Evolutionary conservation across 2,329 filamentous ascomycete species (phyloP).

Genomic region (Cordyceps fumosorosea): DNA sequence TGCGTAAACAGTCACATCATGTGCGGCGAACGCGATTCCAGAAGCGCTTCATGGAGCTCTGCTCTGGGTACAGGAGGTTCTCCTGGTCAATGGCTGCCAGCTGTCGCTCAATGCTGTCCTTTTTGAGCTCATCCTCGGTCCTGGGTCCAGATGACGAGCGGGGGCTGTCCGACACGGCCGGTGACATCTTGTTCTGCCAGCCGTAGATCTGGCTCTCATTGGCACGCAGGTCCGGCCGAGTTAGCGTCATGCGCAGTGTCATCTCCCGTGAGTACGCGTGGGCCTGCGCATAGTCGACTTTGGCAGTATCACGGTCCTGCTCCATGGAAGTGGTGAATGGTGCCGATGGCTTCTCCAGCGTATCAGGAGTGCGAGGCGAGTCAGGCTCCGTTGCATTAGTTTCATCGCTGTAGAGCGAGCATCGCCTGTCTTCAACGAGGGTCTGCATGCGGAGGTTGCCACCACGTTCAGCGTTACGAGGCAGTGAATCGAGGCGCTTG

Average conservation of each 20-base stretch:
- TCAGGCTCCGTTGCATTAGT: conserved; percentile 51
- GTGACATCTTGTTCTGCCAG: conserved; percentile 44
- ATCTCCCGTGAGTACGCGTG: conserved; percentile 67
- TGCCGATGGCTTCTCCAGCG: conserved; percentile 33
- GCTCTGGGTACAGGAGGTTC: conserved; percentile 33
- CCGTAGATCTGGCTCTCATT: conserved; percentile 67
- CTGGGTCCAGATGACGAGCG: conserved; percentile 24
- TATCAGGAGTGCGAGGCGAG: conserved; percentile 51
- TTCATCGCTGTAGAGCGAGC: conserved; percentile 50
- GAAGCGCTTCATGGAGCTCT: conserved; percentile 53
- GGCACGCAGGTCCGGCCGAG: conserved; percentile 76
- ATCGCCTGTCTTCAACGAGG: conserved; percentile 52
- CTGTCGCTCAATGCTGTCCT: conserved; percentile 48
- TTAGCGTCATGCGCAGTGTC: conserved; percentile 94
- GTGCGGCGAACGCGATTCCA: conserved; percentile 55
- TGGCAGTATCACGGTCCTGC: conserved; percentile 20
- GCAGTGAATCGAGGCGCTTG: conserved; percentile 10
- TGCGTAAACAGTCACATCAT: conserved; percentile 15
- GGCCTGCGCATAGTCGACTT: conserved; percentile 42
- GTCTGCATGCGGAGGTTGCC: conserved; percentile 34
- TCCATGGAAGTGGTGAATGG: conserved; percentile 22
- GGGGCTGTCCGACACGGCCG: conserved; percentile 28
- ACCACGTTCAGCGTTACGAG: background rate
- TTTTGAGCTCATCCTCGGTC: conserved; percentile 37
- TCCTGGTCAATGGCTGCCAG: conserved; percentile 48